Conservation (phyloP, 306 rosid genomes). For the Casuarina glauca region DNA sequence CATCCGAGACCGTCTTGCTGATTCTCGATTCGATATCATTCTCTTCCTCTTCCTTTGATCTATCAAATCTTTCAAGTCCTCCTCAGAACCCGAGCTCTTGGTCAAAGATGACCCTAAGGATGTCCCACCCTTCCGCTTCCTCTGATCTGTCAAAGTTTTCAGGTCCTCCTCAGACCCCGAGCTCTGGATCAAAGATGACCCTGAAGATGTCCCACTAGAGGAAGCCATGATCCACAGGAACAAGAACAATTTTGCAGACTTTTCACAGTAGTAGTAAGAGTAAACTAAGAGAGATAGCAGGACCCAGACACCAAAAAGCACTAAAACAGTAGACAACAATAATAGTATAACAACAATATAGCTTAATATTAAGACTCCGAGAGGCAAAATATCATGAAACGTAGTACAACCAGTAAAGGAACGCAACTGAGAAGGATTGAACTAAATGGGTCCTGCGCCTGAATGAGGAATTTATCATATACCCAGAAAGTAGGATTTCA, state of each 20-base stretch:
- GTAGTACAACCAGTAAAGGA: conserved; percentile 90
- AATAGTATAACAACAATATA: conserved; percentile 12
- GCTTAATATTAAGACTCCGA: conserved; percentile 2
- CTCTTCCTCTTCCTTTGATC: conserved; percentile 90
- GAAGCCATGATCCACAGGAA: conserved; percentile 61
- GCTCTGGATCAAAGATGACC: conserved; percentile 54
- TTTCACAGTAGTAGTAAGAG: not conserved
- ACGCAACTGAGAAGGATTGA: conserved; percentile 98
- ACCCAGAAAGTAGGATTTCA: conserved; percentile 73
- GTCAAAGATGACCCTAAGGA: conserved; percentile 54
- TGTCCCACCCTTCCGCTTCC: conserved; percentile 68
- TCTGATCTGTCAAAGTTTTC: conserved; percentile 63
- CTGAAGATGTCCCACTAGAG: conserved; percentile 78
- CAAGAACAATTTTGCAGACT: conserved; percentile 1
- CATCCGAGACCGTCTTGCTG: conserved; percentile 86
- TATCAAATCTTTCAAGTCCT: conserved; percentile 54
- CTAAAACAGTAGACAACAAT: conserved; percentile 17
- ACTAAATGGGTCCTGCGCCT: conserved; percentile 94
- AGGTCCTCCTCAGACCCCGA: conserved; percentile 75
- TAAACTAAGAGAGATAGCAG: conserved; percentile 32
- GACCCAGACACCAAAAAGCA: conserved; percentile 43
- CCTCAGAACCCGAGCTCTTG: conserved; percentile 77
- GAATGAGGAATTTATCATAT: conserved; percentile 85
- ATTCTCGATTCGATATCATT: conserved; percentile 92
- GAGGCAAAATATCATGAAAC: conserved; percentile 66